Evolutionary conservation across 2,329 filamentous ascomycete genomes (phyloP), one percentile per base, ranked within the genome.

Genomic region (Aspergillus arachidicola): DNA sequence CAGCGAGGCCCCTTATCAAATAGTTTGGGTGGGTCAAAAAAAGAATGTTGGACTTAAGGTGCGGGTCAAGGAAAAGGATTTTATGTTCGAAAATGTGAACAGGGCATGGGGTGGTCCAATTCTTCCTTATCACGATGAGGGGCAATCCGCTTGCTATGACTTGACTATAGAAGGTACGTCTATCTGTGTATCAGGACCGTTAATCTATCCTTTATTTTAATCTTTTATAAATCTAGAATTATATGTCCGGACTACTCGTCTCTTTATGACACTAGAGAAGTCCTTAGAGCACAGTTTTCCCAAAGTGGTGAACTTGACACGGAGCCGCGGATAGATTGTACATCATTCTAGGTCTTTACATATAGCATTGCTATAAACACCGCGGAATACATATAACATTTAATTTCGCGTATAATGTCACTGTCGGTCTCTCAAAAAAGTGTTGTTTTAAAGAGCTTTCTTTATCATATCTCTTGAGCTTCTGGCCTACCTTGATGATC

Each of bases 101-200:
- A 9, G 38, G 38, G 38, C 16, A 9, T 41, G 38, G 38, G 38
- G 38, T 41, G 38, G 38, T 62, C 86, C 88, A 1, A 74, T 91
- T 16, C 78, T 91, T 14, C 76, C 87, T 19, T 79, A 81, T 2
- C 79, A 78, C 11, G 85, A 89, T 57, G 87, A 92, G 59, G 88
- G 92, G 53, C 77, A 85, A n/a, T 83, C 89, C 4, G 86, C 91
- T 11, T 87, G 83, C 59, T 95, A 93, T 73, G 85, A 85, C 50
- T 80, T 95, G 32, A 86, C 91, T 61, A 91, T 92, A 71, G 83
- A 91, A 85, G 89, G 91, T 92, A 80, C 63, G 83, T 73, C 30
- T 46, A 30, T 54, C 32, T 32, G n/a, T 11, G 23, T 48, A 26
- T 12, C 16, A 30, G 6, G 3, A n/a, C 19, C 5, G 14, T 14